Percentiles rank a stretch among this genome's conserved stretches.
Conservation (phyloP, 805 yeast genomes). For the Teunomyces funiuensis region DNA sequence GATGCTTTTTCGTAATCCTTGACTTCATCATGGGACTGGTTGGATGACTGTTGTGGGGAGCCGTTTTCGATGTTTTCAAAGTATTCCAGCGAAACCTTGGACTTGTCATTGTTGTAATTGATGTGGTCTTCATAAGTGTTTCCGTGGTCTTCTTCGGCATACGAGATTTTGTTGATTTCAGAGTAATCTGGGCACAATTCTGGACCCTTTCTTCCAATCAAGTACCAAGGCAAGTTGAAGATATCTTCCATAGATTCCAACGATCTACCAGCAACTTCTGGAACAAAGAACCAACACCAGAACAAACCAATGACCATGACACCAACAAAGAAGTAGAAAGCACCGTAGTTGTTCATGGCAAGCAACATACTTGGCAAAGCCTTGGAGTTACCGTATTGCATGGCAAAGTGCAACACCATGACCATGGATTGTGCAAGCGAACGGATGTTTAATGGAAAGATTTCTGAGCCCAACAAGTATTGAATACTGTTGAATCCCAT, state of each 20-base stretch:
- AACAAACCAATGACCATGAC: constrained; percentile 16
- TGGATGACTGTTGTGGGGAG: background rate
- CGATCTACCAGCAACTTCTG: constrained; percentile 26
- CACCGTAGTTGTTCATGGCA: constrained; percentile 21
- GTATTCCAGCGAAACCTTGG: constrained; percentile 8
- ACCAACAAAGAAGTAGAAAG: constrained; percentile 23
- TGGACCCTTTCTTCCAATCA: constrained; percentile 25
- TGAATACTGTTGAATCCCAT: constrained; percentile 26
- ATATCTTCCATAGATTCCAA: constrained; percentile 27
- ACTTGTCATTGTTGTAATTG: constrained; percentile 9
- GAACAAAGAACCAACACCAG: constrained; percentile 28
- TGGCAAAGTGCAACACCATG: constrained; percentile 27
- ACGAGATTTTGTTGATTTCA: constrained; percentile 21
- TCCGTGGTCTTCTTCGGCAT: constrained; percentile 1
- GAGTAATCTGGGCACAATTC: constrained; percentile 27
- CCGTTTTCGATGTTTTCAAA: constrained; percentile 7
- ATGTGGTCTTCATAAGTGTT: constrained; percentile 12
- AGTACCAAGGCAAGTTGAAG: constrained; percentile 27
- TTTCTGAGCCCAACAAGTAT: constrained; percentile 25
- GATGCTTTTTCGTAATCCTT: background rate
- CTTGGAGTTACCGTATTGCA: constrained; percentile 28
- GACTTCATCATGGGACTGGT: background rate
- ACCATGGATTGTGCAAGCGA: constrained; percentile 23
- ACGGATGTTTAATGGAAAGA: constrained; percentile 24
- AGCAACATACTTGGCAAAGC: constrained; percentile 26